These are phyloP conservation scores for Xylariaceae sp. DNA, from an alignment of 2,329 filamentous ascomycete species.

Conservation along the genomic window DNA sequence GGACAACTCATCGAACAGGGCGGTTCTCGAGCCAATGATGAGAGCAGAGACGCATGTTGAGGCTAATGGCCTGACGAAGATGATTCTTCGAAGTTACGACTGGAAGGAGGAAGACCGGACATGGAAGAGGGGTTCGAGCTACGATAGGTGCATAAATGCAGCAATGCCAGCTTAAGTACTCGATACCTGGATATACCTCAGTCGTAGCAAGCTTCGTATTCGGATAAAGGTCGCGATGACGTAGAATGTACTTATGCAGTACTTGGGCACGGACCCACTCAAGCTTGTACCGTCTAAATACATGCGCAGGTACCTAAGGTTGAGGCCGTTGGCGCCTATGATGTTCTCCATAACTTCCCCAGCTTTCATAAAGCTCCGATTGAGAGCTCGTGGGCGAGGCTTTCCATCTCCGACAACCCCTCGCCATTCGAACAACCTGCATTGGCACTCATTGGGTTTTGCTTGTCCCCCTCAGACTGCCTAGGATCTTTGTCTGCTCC, in stretches of 20 bases:
- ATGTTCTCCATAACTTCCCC: background rate
- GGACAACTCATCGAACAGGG: slow-evolving; percentile 29
- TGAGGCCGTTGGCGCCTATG: background rate
- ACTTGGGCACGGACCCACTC: background rate
- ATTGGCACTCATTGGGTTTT: slow-evolving; percentile 7
- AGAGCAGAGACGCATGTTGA: slow-evolving; percentile 18
- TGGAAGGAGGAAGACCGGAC: no score
- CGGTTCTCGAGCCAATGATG: slow-evolving; percentile 16
- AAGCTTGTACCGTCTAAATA: background rate
- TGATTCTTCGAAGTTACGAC: background rate
- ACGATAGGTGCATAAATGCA: background rate
- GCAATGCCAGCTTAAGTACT: background rate
- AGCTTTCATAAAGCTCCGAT: background rate
- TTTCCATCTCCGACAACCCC: slow-evolving; percentile 13
- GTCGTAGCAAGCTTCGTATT: background rate
- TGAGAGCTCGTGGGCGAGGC: slow-evolving; percentile 11
- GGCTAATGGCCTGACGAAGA: slow-evolving; percentile 22
- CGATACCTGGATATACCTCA: background rate
- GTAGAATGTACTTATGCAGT: background rate
- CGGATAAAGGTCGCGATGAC: background rate
- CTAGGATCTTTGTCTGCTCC: slow-evolving; percentile 13
- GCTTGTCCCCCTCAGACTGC: slow-evolving; percentile 15
- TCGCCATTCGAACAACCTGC: slow-evolving; percentile 24
- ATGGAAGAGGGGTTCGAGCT: background rate
- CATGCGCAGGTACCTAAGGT: background rate